Percentiles rank a stretch among this genome's conserved stretches.
These are phyloP conservation scores for Rhizopogon vinicolor DNA, from an alignment of 768 basidiomycete species.

Conservation along the genomic window DNA sequence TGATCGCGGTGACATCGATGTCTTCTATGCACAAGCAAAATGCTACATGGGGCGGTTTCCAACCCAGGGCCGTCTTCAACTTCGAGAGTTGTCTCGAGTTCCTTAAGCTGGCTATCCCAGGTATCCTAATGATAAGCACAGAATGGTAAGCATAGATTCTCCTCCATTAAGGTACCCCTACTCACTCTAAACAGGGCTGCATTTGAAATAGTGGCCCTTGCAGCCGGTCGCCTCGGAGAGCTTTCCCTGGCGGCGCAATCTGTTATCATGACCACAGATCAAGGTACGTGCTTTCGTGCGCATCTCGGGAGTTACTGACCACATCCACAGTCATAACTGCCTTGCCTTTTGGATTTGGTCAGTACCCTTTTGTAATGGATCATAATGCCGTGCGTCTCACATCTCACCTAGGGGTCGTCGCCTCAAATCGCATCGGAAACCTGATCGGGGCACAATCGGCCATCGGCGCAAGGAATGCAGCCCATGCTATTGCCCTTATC, in stretches of 20 bases:
- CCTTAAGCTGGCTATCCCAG: slow-evolving; percentile 66
- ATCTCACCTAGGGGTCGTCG: slow-evolving; percentile 48
- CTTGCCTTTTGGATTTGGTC: slow-evolving; percentile 69
- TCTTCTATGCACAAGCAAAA: slow-evolving; percentile 53
- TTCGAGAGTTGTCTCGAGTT: slow-evolving; percentile 48
- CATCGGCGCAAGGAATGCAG: slow-evolving; percentile 47
- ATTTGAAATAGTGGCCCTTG: slow-evolving; percentile 78
- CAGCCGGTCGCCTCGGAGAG: slow-evolving; percentile 67
- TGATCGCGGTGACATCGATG: slow-evolving; percentile 43
- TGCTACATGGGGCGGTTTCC: slow-evolving; percentile 61
- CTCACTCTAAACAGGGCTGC: slow-evolving; percentile 51
- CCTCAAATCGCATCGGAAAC: slow-evolving; percentile 71
- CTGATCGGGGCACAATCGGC: slow-evolving; percentile 58
- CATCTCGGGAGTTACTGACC: not conserved
- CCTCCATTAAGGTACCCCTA: not conserved
- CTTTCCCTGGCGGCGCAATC: slow-evolving; percentile 70
- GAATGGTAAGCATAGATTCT: slow-evolving; percentile 52
- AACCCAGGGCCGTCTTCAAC: slow-evolving; percentile 41
- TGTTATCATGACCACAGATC: slow-evolving; percentile 78
- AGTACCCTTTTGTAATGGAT: not conserved
- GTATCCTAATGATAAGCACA: slow-evolving; percentile 75
- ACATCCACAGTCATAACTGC: slow-evolving; percentile 54
- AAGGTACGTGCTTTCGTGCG: slow-evolving; percentile 37
- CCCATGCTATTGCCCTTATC: slow-evolving; percentile 59
- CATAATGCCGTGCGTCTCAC: not conserved